Evolutionary conservation across 306 rosid genomes (phyloP), one percentile per base, ranked within the genome.

Genomic region (apple (Malus domestica)): DNA sequence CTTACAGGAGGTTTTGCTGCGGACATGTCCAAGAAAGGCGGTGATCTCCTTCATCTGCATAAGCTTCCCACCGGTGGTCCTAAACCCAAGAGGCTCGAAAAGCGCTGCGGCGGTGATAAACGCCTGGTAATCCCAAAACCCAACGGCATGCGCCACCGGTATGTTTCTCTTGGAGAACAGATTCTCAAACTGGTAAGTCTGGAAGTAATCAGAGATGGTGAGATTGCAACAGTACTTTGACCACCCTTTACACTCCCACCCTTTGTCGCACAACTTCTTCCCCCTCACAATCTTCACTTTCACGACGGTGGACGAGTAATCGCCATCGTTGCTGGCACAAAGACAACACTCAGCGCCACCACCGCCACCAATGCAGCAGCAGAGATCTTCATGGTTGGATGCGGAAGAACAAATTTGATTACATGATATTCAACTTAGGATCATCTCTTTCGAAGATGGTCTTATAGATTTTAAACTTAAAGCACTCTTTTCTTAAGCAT

Each of bases 1-100:
- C 93, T 86, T 83, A 95, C 99, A 95, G 70, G 99, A 72, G 23
- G 99, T 95, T 82, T 89, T 83, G 86, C 87, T 63, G 75, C 96
- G 97, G 22, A 95, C 97, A 19, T 95, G 99, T 35, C 90, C 97
- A 2, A 95, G 86, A 70, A 95, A 95, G 0, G 99, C 97, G 0
- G 97, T 92, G 52, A 95, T 20, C 81, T 95, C 99, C 85, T 66
- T 89, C 99, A 95, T 90, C 90, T 90, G 93, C 74, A 20, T 64
- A 3, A 75, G 79, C 83, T 92, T 90, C 19, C 86, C 87, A 0
- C 99, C 99, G 7, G 97, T 92, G 80, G 99, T 95, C 22, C 99
- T 89, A 16, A 95, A 95, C 1, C 99, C 99, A 23, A 73, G 68
- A 0, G 97, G 99, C 86, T 95, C 86, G 58, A 38, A 95, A 49